phyloP scores from a whole-genome alignment of 805 yeast genomes.

The Yarrowia yakushimensis region DNA sequence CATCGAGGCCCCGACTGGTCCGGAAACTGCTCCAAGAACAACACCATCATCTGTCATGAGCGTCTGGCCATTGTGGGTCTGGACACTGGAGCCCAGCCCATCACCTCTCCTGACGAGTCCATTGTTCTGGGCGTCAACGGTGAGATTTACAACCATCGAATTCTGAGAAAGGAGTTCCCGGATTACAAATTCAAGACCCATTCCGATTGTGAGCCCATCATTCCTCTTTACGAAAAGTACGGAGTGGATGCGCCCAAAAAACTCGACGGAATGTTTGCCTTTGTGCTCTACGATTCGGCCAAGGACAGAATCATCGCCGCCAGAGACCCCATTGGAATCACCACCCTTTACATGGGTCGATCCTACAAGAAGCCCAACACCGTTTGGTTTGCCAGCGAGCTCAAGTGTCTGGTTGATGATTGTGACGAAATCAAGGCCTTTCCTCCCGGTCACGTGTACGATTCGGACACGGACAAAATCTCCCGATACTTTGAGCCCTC shows the following conservation, averaged over 20 bases:
- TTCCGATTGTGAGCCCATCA: constrained; percentile 96
- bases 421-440: constrained; percentile 90
- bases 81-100: constrained; percentile 98
- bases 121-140: constrained; percentile 87
- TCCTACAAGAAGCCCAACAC: constrained; percentile 63
- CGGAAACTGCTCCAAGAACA: constrained; percentile 77
- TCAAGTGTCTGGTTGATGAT: constrained; percentile 89
- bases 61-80: constrained; percentile 96
- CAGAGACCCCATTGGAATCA: constrained; percentile 97
- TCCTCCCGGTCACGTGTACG: constrained; percentile 98
- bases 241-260: constrained; percentile 87
- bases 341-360: constrained; percentile 94
- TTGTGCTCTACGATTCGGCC: constrained; percentile 80
- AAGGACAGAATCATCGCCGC: constrained; percentile 91
- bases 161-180: constrained; percentile 69
- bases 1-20: constrained; percentile 99
- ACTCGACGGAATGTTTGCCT: constrained; percentile 98
- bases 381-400: constrained; percentile 87
- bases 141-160: constrained; percentile 95
- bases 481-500: constrained; percentile 87
- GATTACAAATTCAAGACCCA: constrained; percentile 79
- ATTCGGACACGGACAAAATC: constrained; percentile 79
- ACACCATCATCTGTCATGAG: constrained; percentile 86
- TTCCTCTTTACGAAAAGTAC: constrained; percentile 84
- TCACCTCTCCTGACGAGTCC: constrained; percentile 72